Conservation (phyloP, 306 rosid species). For the Quercus glauca region DNA sequence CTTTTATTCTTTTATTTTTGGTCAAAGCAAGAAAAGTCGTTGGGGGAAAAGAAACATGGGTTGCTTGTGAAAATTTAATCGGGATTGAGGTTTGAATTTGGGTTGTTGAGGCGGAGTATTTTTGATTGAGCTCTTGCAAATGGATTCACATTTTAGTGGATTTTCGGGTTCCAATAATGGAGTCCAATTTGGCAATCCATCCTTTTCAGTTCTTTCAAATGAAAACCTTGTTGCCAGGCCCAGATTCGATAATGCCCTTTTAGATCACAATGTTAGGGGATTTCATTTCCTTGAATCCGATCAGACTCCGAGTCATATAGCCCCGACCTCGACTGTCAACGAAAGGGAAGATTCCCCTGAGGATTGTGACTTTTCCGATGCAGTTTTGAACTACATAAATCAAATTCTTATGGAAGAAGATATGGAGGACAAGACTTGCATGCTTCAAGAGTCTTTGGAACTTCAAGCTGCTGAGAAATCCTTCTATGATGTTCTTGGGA, state of each 20-base stretch:
- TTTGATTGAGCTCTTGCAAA: slow-evolving; percentile 15
- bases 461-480: slow-evolving; percentile 92
- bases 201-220: slow-evolving; percentile 40
- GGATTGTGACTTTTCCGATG: slow-evolving; percentile 91
- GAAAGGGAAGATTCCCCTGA: slow-evolving; percentile 71
- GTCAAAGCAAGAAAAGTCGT: background rate
- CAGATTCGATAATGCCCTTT: slow-evolving; percentile 27
- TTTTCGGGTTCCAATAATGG: slow-evolving; percentile 40
- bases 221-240: slow-evolving; percentile 36
- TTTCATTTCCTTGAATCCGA: slow-evolving; percentile 39
- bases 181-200: slow-evolving; percentile 40
- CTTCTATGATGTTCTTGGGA: slow-evolving; percentile 81
- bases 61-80: slow-evolving; percentile 8
- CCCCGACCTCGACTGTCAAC: slow-evolving; percentile 37
- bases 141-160: slow-evolving; percentile 50
- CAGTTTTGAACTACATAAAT: slow-evolving; percentile 67
- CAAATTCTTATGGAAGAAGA: slow-evolving; percentile 99
- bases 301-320: slow-evolving; percentile 27
- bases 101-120: background rate
- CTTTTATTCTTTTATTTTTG: background rate
- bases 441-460: slow-evolving; percentile 89
- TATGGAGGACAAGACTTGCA: slow-evolving; percentile 79
- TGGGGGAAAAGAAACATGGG: slow-evolving; percentile 1
- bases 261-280: slow-evolving; percentile 35
- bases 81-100: slow-evolving; percentile 22